phyloP scores from a whole-genome alignment of 805 yeast species.

The Alloascoidea hylecoeti region DNA sequence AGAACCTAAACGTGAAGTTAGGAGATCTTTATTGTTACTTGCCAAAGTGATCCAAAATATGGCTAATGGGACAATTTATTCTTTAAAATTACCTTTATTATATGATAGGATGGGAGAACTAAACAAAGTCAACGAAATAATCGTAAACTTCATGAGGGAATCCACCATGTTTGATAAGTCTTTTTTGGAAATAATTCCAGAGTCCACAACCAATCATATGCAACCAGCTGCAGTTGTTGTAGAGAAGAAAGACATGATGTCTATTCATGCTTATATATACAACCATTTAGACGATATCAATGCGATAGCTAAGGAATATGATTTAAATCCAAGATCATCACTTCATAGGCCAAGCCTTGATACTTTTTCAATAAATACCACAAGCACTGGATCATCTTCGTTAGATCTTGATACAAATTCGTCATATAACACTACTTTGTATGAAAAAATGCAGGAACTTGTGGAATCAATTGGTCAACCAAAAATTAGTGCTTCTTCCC shows the following conservation, averaged over 20 bases:
- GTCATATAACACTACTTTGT: too few relatives aligned
- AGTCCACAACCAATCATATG: too few relatives aligned
- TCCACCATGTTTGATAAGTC: too few relatives aligned
- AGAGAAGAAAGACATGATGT: constrained; percentile 12
- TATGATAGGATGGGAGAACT: constrained; percentile 25
- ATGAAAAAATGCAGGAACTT: neutral
- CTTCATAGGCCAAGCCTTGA: too few relatives aligned
- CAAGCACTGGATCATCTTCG: too few relatives aligned
- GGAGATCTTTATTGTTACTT: constrained; percentile 11
- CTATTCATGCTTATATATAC: constrained; percentile 34
- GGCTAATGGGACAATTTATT: constrained; percentile 10
- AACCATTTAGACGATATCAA: constrained; percentile 26
- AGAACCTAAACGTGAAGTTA: constrained; percentile 8
- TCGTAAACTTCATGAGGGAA: constrained; percentile 21
- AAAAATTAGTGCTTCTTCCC: neutral
- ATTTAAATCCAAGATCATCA: too few relatives aligned
- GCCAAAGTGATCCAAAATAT: constrained; percentile 16
- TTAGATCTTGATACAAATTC: too few relatives aligned
- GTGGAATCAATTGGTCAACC: constrained; percentile 1
- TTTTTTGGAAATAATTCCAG: neutral
- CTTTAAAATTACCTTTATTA: constrained; percentile 32
- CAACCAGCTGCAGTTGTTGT: too few relatives aligned
- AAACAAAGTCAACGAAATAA: constrained; percentile 20
- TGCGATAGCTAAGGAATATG: too few relatives aligned
- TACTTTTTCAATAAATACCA: too few relatives aligned